Conservation (phyloP, 768 basidiomycete species). For the Cystobasidiopsis lactophilus region DNA sequence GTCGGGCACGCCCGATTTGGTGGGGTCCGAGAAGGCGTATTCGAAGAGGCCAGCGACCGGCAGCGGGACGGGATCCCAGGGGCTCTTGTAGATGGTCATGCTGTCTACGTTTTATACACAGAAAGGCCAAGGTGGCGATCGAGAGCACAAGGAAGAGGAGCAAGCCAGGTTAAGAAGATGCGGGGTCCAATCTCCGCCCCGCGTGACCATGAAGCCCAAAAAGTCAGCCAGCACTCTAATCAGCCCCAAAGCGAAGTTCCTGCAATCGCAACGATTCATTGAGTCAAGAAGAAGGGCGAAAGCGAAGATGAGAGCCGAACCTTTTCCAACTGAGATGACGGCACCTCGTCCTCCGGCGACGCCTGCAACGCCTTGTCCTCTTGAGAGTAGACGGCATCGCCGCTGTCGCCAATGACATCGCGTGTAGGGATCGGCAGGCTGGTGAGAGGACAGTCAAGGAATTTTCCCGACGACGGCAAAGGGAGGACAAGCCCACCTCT, state of each 20-base stretch:
- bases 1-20: constrained; percentile 6
- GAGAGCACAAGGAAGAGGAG: too few species aligned
- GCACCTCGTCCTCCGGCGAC: constrained; percentile 7
- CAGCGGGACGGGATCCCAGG: constrained; percentile 5
- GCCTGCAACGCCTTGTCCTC: constrained; percentile 5
- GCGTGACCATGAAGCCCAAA: too few species aligned
- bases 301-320: too few species aligned
- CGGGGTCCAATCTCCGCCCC: too few species aligned
- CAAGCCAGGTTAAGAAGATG: too few species aligned
- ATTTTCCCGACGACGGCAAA: neutral
- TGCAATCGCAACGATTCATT: too few species aligned
- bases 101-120: too few species aligned
- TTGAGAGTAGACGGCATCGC: neutral
- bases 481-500: constrained; percentile 2
- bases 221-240: too few species aligned
- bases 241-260: too few species aligned
- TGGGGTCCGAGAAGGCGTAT: constrained; percentile 5
- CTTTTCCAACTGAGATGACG: constrained; percentile 5
- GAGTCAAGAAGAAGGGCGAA: too few species aligned
- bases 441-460: neutral
- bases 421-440: constrained; percentile 9
- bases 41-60: constrained; percentile 7
- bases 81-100: neutral
- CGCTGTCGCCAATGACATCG: neutral
- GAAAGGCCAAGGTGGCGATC: too few species aligned